Evolutionary conservation across 73 alveolate genomes (phyloP).

Genomic region (Stentor coeruleus): DNA sequence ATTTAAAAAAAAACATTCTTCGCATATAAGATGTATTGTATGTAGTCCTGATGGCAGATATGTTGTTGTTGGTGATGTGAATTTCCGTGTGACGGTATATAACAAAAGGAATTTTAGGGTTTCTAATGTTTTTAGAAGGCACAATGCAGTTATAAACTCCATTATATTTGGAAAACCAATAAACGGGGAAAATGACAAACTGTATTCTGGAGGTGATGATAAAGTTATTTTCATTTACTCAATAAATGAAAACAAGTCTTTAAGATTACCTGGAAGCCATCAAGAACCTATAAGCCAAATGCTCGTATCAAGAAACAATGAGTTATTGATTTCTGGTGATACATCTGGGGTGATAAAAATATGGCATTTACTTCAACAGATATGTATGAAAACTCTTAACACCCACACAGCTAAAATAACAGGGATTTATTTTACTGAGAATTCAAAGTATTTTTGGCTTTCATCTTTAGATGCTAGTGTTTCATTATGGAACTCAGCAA

Average conservation of each 20-base stretch:
- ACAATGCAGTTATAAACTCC: background rate
- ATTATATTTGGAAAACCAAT: too few relatives aligned
- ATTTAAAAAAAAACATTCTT: background rate
- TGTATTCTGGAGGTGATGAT: background rate
- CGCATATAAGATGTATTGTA: background rate
- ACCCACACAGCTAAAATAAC: background rate
- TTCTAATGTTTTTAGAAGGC: background rate
- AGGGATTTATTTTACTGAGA: background rate
- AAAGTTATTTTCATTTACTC: too few relatives aligned
- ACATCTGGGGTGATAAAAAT: background rate
- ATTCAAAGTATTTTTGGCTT: background rate
- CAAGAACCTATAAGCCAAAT: background rate
- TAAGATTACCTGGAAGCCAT: background rate
- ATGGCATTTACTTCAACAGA: background rate
- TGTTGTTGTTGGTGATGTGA: slow-evolving; percentile 3
- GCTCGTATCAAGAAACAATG: background rate
- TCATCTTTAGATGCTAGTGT: background rate
- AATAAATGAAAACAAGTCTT: background rate
- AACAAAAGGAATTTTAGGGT: background rate
- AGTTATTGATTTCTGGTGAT: background rate
- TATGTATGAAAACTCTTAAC: background rate
- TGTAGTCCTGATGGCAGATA: background rate
- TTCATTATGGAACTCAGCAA: background rate
- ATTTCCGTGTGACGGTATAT: background rate
- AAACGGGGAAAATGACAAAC: background rate